Conservation (phyloP, 2,329 filamentous ascomycete species). For the Fusarium miscanthi region DNA sequence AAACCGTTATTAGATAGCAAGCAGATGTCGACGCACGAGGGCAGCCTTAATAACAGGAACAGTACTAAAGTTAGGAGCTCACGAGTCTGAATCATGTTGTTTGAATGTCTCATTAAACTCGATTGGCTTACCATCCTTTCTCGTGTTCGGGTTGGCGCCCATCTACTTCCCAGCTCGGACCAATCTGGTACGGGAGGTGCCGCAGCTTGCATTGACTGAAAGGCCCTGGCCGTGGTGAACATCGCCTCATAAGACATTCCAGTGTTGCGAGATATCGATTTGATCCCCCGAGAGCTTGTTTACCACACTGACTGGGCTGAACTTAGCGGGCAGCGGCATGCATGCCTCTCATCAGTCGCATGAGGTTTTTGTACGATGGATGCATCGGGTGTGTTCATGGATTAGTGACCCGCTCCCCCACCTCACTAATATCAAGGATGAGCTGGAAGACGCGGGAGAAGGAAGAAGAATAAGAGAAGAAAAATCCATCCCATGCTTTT, state of each 20-base stretch:
- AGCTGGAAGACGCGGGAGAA: conserved; percentile 31
- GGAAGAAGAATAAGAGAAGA: conserved; percentile 11
- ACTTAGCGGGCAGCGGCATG: conserved; percentile 1
- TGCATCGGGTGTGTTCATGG: conserved; percentile 14
- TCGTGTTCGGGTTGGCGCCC: conserved; percentile 35
- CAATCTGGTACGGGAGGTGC: conserved; percentile 30
- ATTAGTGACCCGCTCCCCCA: conserved; percentile 24
- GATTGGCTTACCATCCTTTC: conserved; percentile 24
- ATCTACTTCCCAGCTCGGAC: conserved; percentile 20
- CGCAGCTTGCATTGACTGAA: conserved; percentile 20
- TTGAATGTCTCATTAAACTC: conserved; percentile 34
- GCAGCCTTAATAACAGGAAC: conserved; percentile 3
- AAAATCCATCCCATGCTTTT: conserved; percentile 22
- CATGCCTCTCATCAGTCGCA: conserved; percentile 1
- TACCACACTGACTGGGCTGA: background rate
- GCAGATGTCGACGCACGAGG: background rate
- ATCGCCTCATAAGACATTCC: conserved; percentile 19
- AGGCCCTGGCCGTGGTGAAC: background rate
- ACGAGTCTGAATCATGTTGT: conserved; percentile 27
- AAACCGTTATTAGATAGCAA: conserved; percentile 7
- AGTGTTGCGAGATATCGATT: conserved; percentile 4
- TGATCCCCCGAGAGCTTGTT: background rate
- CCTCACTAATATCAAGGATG: conserved; percentile 26
- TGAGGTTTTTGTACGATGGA: conserved; percentile 10
- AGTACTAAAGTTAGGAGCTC: conserved; percentile 4